Conservation (phyloP, 768 basidiomycete genomes). For the Agaricus subrufescens region DNA sequence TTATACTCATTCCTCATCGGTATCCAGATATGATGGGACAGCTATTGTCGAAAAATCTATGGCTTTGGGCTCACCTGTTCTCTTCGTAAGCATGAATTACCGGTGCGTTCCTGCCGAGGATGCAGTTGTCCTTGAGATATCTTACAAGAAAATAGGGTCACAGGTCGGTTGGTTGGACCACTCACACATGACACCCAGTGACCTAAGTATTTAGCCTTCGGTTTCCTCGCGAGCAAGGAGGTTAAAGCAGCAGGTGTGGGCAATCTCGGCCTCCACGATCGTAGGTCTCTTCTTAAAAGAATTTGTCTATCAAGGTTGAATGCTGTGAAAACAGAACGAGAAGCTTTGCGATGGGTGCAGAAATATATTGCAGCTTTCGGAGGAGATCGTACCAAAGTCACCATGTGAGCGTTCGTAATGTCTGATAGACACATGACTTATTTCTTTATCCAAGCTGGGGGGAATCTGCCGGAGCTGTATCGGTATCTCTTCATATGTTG, state of each 20-base stretch:
- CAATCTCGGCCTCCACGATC: constrained; percentile 51
- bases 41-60: constrained; percentile 41
- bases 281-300: constrained; percentile 15
- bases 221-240: constrained; percentile 38
- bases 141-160: not conserved
- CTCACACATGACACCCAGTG: not conserved
- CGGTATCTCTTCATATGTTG: constrained; percentile 6
- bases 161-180: not conserved
- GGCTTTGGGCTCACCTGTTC: constrained; percentile 34
- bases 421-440: not conserved
- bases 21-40: constrained; percentile 36
- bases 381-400: constrained; percentile 52
- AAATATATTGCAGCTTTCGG: constrained; percentile 59
- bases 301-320: no score
- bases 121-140: no score
- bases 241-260: constrained; percentile 32
- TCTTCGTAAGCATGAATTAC: constrained; percentile 56
- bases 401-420: constrained; percentile 28
- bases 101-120: constrained; percentile 16
- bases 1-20: not conserved
- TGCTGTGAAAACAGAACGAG: not conserved
- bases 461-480: constrained; percentile 12
- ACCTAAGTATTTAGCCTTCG: constrained; percentile 22
- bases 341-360: constrained; percentile 57
- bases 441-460: not conserved